Evolutionary conservation across 2,329 filamentous ascomycete genomes (phyloP).

Genomic region (Cadophora gregata): DNA sequence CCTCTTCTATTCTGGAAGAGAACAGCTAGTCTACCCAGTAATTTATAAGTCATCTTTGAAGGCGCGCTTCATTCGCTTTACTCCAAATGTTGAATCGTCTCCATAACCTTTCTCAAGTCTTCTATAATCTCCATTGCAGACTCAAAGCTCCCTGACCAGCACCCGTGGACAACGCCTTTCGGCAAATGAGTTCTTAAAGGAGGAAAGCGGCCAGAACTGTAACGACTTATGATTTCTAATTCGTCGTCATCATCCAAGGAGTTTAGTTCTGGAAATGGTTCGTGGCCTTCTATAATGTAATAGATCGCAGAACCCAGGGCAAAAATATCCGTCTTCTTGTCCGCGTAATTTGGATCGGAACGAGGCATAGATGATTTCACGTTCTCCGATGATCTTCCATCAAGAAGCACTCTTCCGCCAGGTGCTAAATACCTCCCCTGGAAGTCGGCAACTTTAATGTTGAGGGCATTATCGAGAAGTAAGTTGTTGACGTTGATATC

Average conservation of each 20-base stretch:
- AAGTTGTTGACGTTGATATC: conserved; percentile 21
- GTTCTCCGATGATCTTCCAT: conserved; percentile 30
- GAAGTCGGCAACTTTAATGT: conserved; percentile 32
- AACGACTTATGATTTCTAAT: conserved; percentile 28
- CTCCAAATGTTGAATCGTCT: background rate
- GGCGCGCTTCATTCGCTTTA: background rate
- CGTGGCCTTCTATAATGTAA: conserved; percentile 33
- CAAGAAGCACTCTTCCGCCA: conserved; percentile 16
- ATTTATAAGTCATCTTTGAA: background rate
- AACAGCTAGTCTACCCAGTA: background rate
- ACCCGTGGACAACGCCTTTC: background rate
- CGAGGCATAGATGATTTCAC: conserved; percentile 36
- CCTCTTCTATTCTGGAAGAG: background rate
- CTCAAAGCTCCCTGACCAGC: background rate
- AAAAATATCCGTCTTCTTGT: conserved; percentile 38
- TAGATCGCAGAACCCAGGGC: conserved; percentile 39
- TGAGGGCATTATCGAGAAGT: conserved; percentile 27
- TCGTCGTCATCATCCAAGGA: conserved; percentile 26
- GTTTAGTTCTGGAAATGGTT: conserved; percentile 36
- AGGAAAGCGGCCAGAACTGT: background rate
- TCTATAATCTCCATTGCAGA: background rate
- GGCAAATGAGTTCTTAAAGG: background rate
- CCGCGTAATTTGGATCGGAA: conserved; percentile 25
- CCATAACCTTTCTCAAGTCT: background rate
- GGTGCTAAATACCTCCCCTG: conserved; percentile 22